Percentiles rank a stretch among this genome's conserved stretches.
Evolutionary conservation across 371 early-diverging fungal genomes (phyloP).

Genomic region (Lichtheimia hyalospora): DNA sequence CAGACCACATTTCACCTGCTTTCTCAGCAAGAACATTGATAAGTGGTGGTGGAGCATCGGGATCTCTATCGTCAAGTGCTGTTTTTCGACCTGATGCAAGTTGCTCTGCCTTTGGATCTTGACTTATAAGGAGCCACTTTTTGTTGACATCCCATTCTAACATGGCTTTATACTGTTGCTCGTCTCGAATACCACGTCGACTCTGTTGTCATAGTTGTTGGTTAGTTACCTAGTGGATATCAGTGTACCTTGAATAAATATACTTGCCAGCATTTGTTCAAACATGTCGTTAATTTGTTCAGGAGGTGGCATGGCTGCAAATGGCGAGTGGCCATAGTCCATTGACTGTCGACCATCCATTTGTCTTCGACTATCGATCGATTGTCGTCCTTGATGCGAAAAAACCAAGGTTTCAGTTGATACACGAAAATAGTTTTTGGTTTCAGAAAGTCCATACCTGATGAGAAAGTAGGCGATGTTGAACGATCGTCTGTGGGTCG

Average conservation of each 20-base stretch:
- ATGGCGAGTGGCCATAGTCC: slow-evolving; percentile 9
- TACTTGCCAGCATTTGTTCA: slow-evolving; percentile 47
- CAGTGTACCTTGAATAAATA: not conserved
- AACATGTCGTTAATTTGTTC: slow-evolving; percentile 41
- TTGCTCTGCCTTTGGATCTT: slow-evolving; percentile 40
- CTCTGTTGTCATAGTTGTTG: slow-evolving; percentile 10
- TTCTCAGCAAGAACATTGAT: slow-evolving; percentile 42
- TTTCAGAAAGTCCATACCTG: too few species aligned
- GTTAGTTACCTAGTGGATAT: too few species aligned
- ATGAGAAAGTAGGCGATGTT: too few species aligned
- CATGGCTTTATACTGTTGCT: slow-evolving; percentile 27
- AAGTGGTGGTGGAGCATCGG: slow-evolving; percentile 30
- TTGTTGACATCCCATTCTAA: slow-evolving; percentile 32
- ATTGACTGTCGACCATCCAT: slow-evolving; percentile 16
- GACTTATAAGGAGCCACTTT: slow-evolving; percentile 48
- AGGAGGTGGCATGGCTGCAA: slow-evolving; percentile 28
- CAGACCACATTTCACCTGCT: slow-evolving; percentile 47
- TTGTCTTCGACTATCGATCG: slow-evolving; percentile 2
- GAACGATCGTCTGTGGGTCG: not conserved
- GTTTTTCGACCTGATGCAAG: slow-evolving; percentile 25
- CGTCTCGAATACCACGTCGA: slow-evolving; percentile 37
- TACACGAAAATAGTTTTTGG: too few species aligned
- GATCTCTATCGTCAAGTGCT: slow-evolving; percentile 10
- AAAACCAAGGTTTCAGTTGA: too few species aligned
- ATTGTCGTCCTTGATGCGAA: not conserved